Percentiles rank a stretch among this genome's conserved stretches.
These are phyloP conservation scores for Solanum raphanifolium DNA, from an alignment of 257 asterid species.

Conservation along the genomic window DNA sequence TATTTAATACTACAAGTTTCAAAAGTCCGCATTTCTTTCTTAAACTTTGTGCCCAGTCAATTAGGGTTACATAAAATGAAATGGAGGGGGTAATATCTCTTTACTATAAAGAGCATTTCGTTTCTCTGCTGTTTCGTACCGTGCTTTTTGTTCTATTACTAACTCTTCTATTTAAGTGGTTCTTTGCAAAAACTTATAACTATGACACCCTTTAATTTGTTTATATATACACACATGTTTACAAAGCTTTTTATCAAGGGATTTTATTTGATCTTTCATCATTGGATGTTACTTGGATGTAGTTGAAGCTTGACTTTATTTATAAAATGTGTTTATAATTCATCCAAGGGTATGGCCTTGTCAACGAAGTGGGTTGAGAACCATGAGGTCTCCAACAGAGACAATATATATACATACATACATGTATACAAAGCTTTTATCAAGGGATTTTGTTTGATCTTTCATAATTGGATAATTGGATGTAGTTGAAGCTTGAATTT, in stretches of 20 bases:
- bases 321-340: not conserved
- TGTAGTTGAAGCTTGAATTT: not conserved
- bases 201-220: not conserved
- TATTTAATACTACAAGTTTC: not conserved
- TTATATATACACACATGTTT: not conserved
- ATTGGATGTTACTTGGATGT: not conserved
- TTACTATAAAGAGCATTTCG: not conserved
- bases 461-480: not conserved
- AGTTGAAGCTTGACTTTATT: not conserved
- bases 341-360: not conserved
- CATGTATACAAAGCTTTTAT: not conserved
- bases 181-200: not conserved
- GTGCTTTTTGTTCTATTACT: not conserved
- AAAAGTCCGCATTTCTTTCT: not conserved
- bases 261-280: not conserved
- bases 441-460: not conserved
- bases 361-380: not conserved
- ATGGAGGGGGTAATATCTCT: not conserved
- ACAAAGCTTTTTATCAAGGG: not conserved
- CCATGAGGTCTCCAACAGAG: not conserved
- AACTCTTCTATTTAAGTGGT: not conserved
- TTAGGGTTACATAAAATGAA: not conserved
- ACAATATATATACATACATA: not conserved
- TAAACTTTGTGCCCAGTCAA: not conserved
- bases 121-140: not conserved